These are phyloP conservation scores for Fusarium udum DNA, from an alignment of 2,329 filamentous ascomycete genomes.

Conservation along the genomic window DNA sequence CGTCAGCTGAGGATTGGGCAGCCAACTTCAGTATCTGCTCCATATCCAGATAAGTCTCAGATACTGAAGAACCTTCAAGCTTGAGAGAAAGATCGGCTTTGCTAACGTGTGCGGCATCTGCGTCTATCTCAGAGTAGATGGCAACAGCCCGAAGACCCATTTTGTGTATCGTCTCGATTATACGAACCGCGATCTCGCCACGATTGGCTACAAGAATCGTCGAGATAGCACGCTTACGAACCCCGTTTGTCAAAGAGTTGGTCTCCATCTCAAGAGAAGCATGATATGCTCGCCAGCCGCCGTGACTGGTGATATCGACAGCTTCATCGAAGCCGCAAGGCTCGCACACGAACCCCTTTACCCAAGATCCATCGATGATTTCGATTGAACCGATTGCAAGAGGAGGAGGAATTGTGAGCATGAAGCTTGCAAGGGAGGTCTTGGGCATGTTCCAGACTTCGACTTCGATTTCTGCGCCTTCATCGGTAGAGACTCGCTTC, in stretches of 20 bases:
- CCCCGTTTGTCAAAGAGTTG: neutral
- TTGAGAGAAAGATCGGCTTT: constrained; percentile 74
- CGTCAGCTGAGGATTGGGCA: constrained; percentile 58
- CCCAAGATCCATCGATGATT: constrained; percentile 47
- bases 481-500: constrained; percentile 32
- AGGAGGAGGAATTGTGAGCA: constrained; percentile 47
- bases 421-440: constrained; percentile 44
- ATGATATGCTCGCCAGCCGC: constrained; percentile 47
- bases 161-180: constrained; percentile 72
- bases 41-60: constrained; percentile 71
- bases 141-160: constrained; percentile 75
- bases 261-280: neutral
- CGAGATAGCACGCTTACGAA: constrained; percentile 21
- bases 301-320: constrained; percentile 45
- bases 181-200: constrained; percentile 70
- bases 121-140: constrained; percentile 72
- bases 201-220: constrained; percentile 74
- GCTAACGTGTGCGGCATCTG: constrained; percentile 72
- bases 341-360: constrained; percentile 51
- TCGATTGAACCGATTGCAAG: constrained; percentile 50
- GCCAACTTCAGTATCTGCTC: constrained; percentile 67
- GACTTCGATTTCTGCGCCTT: constrained; percentile 46
- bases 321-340: constrained; percentile 45
- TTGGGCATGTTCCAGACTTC: constrained; percentile 50
- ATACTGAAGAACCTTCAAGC: constrained; percentile 59